Conservation (phyloP, 192 early-diverging fungal species). For the Oehlia diaphana region DNA sequence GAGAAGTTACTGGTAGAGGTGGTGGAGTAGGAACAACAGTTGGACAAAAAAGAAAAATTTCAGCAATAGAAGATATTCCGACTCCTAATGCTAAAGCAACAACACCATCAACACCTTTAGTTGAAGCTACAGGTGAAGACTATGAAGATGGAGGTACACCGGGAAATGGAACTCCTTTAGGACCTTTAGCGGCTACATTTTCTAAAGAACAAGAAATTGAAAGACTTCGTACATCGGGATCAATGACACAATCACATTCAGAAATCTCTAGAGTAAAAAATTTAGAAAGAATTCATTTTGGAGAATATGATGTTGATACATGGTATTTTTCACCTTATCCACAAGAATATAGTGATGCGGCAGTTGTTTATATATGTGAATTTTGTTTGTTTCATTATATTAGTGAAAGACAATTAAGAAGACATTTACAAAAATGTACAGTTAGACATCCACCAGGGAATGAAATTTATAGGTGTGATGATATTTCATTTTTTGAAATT, state of each 20-base stretch:
- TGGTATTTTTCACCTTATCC: constrained; percentile 99
- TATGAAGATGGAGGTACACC: constrained; percentile 4
- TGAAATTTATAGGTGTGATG: constrained; percentile 94
- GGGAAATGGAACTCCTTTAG: neutral
- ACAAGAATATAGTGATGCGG: constrained; percentile 74
- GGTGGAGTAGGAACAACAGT: constrained; percentile 39
- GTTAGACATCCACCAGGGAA: constrained; percentile 97
- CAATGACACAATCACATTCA: constrained; percentile 95
- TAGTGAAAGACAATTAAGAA: constrained; percentile 67
- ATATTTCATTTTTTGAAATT: constrained; percentile 96
- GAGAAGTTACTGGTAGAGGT: constrained; percentile 16
- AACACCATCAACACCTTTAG: constrained; percentile 35
- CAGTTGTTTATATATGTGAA: constrained; percentile 91
- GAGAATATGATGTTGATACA: constrained; percentile 86
- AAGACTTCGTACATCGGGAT: constrained; percentile 87
- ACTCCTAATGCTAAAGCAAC: constrained; percentile 37
- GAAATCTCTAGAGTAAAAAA: constrained; percentile 96
- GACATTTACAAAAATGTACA: constrained; percentile 86
- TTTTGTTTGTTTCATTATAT: constrained; percentile 89
- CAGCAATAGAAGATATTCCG: constrained; percentile 41
- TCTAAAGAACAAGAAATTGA: constrained; percentile 97
- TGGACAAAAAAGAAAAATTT: constrained; percentile 52
- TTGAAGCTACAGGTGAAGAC: neutral
- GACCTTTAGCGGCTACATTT: constrained; percentile 47
- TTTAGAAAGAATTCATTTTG: constrained; percentile 90